A percentile compares a stretch with the other conserved stretches of the same genome.
Evolutionary conservation across 169 alveolate genomes (phyloP).

Genomic region (Babesia sp.): DNA sequence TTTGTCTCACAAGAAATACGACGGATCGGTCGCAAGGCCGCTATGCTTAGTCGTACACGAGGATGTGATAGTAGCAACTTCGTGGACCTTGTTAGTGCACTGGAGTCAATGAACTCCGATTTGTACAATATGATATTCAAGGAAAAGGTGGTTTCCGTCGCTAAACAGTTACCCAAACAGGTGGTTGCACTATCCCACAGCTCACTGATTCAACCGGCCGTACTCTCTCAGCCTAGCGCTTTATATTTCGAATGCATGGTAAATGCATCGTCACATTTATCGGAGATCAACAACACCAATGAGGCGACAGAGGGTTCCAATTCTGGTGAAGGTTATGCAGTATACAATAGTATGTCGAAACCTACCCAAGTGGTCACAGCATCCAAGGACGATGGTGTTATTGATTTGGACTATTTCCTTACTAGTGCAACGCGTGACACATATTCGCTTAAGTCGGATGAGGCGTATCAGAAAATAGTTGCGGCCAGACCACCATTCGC

Average conservation of each 20-base stretch:
- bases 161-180: constrained; percentile 58
- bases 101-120: constrained; percentile 40
- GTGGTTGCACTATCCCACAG: constrained; percentile 42
- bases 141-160: constrained; percentile 38
- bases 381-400: neutral
- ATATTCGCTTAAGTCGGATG: constrained; percentile 61
- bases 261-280: constrained; percentile 44
- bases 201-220: constrained; percentile 54
- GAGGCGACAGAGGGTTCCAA: constrained; percentile 7
- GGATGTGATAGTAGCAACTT: constrained; percentile 67
- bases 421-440: constrained; percentile 42
- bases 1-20: constrained; percentile 48
- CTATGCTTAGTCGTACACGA: constrained; percentile 37
- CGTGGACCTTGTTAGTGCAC: constrained; percentile 60
- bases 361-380: constrained; percentile 9
- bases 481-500: constrained; percentile 49
- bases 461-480: constrained; percentile 60
- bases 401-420: constrained; percentile 49
- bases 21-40: constrained; percentile 62
- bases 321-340: constrained; percentile 2
- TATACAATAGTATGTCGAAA: constrained; percentile 29
- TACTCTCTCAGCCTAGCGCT: constrained; percentile 56
- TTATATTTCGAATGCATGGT: constrained; percentile 66
- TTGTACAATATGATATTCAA: constrained; percentile 52
- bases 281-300: constrained; percentile 35